Base-by-base conservation (phyloP, 176 grass and related monocot species). In the Oryza rufipogon region DNA sequence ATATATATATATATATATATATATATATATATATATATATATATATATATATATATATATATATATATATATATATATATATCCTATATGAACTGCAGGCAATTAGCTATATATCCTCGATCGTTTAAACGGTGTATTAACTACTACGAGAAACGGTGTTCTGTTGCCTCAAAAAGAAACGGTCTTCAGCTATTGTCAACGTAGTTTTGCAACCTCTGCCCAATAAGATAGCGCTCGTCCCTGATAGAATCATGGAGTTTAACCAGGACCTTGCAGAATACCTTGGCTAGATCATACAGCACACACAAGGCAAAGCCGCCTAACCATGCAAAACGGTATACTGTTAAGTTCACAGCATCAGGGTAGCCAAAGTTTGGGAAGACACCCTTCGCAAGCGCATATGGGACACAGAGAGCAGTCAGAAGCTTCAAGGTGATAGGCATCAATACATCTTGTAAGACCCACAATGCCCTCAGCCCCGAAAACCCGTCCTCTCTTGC, bases 291-390 rank as follows among this genome's bases (percentile, higher is more conserved):
- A 54, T 77, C 73, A 34, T 49, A 93, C 16, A 90, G 71, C 42
- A 14, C 39, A 33, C 11, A 64, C 11, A 87, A 32, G 25, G 75
- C 66, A 3, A 87, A 73, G 46, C 79, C 66, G 45, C 81, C 88
- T n/a, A 90, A 14, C 88, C 91, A 93, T 20, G 88, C 85, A 74
- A 93, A 93, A 56, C 83, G 85, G 56, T 85, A 84, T 10, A 82
- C 91, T 1, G 51, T 12, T n/a, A 60, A 87, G 88, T 90, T 93
- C 81, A 84, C 36, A 20, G 54, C 41, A 20, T 47, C 14, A 2
- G 91, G 80, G 84, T 54, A 92, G 45, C 91, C 84, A 7, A 90
- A 85, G 34, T 11, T 22, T 19, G 91, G 88, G 68, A 87, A 81
- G 69, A 93, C 11, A 11, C 48, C 84, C 74, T 75, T 87, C 7